A percentile compares a stretch with the other conserved stretches of the same genome.
phyloP scores from a whole-genome alignment of 176 grass and related monocot genomes.

The Rhipidocladum racemiflorum region DNA sequence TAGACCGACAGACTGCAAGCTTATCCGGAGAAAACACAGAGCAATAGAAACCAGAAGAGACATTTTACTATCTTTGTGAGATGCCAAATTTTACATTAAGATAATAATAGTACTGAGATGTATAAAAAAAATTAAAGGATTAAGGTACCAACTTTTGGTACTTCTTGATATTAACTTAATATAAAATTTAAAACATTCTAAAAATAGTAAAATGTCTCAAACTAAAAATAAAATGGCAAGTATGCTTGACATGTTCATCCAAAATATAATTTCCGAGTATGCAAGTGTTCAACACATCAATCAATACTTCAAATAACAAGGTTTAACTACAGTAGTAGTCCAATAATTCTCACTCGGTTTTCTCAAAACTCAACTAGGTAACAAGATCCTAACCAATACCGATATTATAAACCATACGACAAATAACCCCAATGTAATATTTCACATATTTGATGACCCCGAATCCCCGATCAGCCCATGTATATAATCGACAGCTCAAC shows the following conservation, averaged over 20 bases:
- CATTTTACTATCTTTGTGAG: too few species aligned
- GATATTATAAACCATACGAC: not conserved
- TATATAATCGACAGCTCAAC: not conserved
- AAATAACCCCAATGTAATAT: slow-evolving; percentile 28
- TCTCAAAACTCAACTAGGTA: not conserved
- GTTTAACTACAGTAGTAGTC: not conserved
- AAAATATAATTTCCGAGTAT: not conserved
- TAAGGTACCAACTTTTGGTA: too few species aligned
- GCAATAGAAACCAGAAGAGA: not conserved
- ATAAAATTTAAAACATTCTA: too few species aligned
- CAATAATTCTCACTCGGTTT: not conserved
- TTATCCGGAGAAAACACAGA: not conserved
- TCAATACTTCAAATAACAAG: not conserved
- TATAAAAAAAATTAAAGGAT: too few species aligned
- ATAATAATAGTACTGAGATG: too few species aligned
- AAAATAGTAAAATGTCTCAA: too few species aligned
- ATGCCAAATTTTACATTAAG: too few species aligned
- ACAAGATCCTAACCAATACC: slow-evolving; percentile 8
- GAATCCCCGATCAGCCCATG: slow-evolving; percentile 18
- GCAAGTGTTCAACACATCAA: not conserved
- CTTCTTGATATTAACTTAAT: too few species aligned
- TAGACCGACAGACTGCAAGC: not conserved
- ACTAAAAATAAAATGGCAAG: not conserved
- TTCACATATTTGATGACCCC: slow-evolving; percentile 23
- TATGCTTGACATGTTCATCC: not conserved